Evolutionary conservation across 2,329 filamentous ascomycete species (phyloP), one percentile per base, ranked within the genome.

Genomic region (Ophiostoma himal-ulmi): DNA sequence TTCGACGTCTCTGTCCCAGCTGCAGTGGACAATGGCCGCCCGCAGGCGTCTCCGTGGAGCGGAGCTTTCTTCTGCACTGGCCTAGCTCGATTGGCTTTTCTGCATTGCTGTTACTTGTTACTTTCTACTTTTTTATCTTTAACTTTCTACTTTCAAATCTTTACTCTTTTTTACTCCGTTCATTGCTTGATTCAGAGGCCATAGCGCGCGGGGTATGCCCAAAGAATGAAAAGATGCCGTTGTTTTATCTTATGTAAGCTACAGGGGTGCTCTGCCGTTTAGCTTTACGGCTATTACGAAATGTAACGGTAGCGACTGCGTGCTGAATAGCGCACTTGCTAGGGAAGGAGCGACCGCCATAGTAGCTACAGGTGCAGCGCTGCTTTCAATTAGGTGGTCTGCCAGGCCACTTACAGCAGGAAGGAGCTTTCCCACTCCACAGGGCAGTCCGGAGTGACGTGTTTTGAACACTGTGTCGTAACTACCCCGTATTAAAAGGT

Each of bases 1-100:
- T 60, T 34, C 13, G 11, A 13, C 54, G 26, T 62, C 57, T 62
- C 36, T 62, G 57, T 62, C 57, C 26, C 11, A 62, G 1, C 36
- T 62, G 20, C 57, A 62, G 57, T 62, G 57, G 57, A 62, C 57
- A 26, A 62, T 34, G 57, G n/a, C 57, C 6, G 52, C 52, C 52
- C 52, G n/a, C 11, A 22, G 52, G 52, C 52, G 52, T 57, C 11
- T 62, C 57, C 57, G 57, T 62, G 34, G 26, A 54, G 34, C 57
- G 57, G 57, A 62, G 57, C 14, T 26, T 57, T 57, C 11, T 11
- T 62, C 26, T 14, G 20, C 36, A 22, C 57, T 26, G 11, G 52
- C 22, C 39, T 57, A 41, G 57, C 39, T 22, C 34, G 68, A 69
- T 75, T 64, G 64, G 66, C 74, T 57, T 13, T 57, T 26, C 11